Base-by-base conservation (phyloP, 768 basidiomycete species). In the Russula virescens region DNA sequence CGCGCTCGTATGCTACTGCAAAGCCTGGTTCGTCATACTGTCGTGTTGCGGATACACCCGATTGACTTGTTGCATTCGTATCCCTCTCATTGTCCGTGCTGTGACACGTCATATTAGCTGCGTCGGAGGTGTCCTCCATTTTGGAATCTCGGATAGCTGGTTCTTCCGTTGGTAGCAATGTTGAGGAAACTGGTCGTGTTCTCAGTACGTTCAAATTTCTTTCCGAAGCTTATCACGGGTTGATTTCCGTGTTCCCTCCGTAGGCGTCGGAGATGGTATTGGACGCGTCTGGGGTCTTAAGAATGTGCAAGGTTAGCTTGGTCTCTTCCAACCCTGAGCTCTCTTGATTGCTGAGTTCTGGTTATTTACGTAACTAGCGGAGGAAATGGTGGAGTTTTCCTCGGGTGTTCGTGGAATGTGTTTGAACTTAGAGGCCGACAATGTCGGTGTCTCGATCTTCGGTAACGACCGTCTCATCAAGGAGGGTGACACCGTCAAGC, bases 341-440 rank as follows among this genome's bases (percentile, higher is more conserved):
- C 60, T 69, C 49, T 46, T 55, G 21, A 28, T 62, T 65, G 60
- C 65, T 57, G 60, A 61, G 52, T 67, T 64, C 70, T 8, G 62
- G 62, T 6, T 9, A n/a, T 54, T 58, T 68, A 63, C 58, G 61
- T 50, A 55, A 48, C 26, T 77, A 94, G 89, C 89, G 79, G 97
- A 99, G 81, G 97, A 99, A 87, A 99, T 99, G 97, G 97, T 99
- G 85, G 97, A 99, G 85, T 99, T 99, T 85, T 93, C 96, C 54
- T 98, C 97, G 55, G 97, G 97, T 79, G 87, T 99, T 72, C 95
- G 97, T 76, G 97, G 97, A 83, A 99, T 99, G 97, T 98, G 95
- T 79, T 79, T 99, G 78, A 99, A 99, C 90, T 89, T 99, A 87
- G 97, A 99, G 81, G 94, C 96, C 79, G 97, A 98, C 88, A 98